Evolutionary conservation across 1,284 basidiomycete species (phyloP).

Genomic region (Fomitiporia mediterranea): DNA sequence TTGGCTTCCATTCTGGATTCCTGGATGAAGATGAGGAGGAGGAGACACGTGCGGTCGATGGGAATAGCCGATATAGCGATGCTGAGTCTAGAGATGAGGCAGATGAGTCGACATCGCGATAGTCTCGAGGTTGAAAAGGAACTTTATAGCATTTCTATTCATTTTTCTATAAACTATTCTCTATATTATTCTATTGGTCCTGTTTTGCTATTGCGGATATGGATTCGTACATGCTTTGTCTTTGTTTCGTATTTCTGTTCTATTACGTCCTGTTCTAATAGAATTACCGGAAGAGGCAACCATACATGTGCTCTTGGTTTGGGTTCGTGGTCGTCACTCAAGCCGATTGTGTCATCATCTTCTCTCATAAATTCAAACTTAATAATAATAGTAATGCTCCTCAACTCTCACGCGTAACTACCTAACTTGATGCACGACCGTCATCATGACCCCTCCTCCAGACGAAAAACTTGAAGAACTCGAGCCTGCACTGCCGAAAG

Average conservation of each 20-base stretch:
- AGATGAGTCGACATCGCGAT: constrained; percentile 34
- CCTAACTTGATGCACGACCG: neutral
- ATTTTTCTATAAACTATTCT: neutral
- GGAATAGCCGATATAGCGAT: constrained; percentile 4
- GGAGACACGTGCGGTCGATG: neutral
- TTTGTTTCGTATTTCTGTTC: too few relatives aligned
- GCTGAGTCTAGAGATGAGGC: neutral
- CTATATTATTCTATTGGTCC: neutral
- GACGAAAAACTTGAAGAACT: constrained; percentile 6
- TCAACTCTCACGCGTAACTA: constrained; percentile 2
- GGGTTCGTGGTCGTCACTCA: neutral
- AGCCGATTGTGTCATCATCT: neutral
- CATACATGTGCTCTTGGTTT: neutral
- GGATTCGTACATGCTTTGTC: neutral
- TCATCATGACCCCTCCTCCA: constrained; percentile 1
- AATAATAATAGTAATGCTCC: neutral
- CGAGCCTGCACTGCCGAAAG: neutral
- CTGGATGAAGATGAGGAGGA: constrained; percentile 15
- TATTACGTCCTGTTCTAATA: neutral
- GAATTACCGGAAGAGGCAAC: neutral
- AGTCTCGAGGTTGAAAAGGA: neutral
- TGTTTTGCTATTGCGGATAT: neutral
- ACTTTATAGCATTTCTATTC: too few relatives aligned
- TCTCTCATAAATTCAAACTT: neutral
- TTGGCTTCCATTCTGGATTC: constrained; percentile 18